These are phyloP conservation scores for Botrytis squamosa DNA, from an alignment of 2,329 filamentous ascomycete species.

Conservation along the genomic window DNA sequence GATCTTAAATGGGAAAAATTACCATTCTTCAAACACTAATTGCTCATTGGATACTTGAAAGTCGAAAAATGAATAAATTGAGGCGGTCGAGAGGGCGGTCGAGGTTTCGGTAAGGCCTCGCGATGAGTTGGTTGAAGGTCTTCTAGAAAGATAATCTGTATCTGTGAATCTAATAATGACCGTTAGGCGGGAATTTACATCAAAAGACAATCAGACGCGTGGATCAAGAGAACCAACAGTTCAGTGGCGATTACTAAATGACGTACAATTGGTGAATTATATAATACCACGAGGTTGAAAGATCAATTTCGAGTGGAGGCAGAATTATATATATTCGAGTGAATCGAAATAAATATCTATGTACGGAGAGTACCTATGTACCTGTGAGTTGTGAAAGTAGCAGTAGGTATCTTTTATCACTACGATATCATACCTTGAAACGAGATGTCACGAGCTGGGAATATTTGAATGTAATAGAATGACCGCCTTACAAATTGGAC, in stretches of 20 bases:
- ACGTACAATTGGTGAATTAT: conserved; percentile 12
- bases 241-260: not conserved
- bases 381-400: not conserved
- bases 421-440: not conserved
- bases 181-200: conserved; percentile 16
- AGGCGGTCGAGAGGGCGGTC: conserved; percentile 18
- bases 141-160: not conserved
- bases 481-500: conserved; percentile 2
- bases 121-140: not conserved
- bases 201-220: not conserved
- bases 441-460: not conserved
- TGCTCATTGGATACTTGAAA: conserved; percentile 27
- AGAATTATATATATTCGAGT: not conserved
- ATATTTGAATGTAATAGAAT: not conserved
- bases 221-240: not conserved
- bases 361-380: not conserved
- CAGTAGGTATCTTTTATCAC: not conserved
- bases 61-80: not conserved
- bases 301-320: not conserved
- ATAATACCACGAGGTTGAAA: not conserved
- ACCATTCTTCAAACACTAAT: conserved; percentile 29
- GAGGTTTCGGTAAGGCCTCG: conserved; percentile 13
- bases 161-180: not conserved
- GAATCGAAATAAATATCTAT: not conserved
- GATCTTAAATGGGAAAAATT: conserved; percentile 29